Evolutionary conservation across 345 rosid genomes (phyloP), one percentile per base, ranked within the genome.

Genomic region (Acer campestre): DNA sequence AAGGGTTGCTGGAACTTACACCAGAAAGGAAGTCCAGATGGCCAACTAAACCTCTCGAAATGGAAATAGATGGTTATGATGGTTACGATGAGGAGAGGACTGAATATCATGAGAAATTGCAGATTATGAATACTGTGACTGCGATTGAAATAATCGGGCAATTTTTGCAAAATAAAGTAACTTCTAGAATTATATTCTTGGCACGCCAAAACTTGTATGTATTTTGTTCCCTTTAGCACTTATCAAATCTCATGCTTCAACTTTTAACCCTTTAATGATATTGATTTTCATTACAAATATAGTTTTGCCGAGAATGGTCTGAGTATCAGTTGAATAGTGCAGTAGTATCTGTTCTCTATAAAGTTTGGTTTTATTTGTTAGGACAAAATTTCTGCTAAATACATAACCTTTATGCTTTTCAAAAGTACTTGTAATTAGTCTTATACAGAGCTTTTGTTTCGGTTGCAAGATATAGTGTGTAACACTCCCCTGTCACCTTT

Each of bases 111-210:
- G 89, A 93, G 78, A 88, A 82, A 80, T 78, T 94, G 87, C 85
- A 75, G 77, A 89, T 79, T 74, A 79, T 81, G 55, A 96, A 96
- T 79, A 91, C 97, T 38, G 68, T 74, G 63, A 85, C 89, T 90
- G 93, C 97, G 51, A 80, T 92, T 48, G 98, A 94, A 85, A 82
- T 96, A 67, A 85, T 96, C 71, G 93, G 88, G 12, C 88, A 86
- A 55, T 86, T 92, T 81, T 83, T 96, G 77, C 87, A 82, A 73
- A 82, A 92, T 81, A 91, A 86, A 82, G 88, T 87, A 61, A 89
- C 89, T 77, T 89, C 97, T 51, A 91, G 90, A 78, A 88, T 96
- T 79, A 86, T 96, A 61, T 86, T 80, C 87, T 76, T 96, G 83
- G 98, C 93, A 22, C 80, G 81, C 48, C 86, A 48, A 75, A 91